phyloP scores from a whole-genome alignment of 2,329 filamentous ascomycete species.

The Westerdykella sp. region DNA sequence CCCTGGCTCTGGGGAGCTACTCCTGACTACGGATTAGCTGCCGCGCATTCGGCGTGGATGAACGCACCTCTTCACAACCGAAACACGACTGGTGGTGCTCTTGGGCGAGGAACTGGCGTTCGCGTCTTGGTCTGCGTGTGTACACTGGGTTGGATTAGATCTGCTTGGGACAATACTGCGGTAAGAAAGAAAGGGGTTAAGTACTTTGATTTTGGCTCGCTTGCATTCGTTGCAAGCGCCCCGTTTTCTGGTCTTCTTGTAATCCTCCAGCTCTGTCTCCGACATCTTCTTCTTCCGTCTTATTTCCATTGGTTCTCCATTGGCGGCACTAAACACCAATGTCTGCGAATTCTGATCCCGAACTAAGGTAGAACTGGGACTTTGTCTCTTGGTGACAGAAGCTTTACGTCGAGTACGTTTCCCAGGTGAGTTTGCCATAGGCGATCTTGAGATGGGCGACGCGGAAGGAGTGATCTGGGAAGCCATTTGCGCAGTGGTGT shows the following conservation, averaged over 20 bases:
- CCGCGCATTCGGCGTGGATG: too few relatives aligned
- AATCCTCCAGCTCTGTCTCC: slow-evolving; percentile 14
- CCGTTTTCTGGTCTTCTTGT: slow-evolving; percentile 21
- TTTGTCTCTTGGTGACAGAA: neutral
- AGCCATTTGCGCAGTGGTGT: neutral
- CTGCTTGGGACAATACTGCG: too few relatives aligned
- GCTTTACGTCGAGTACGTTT: neutral
- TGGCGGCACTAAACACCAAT: slow-evolving; percentile 20
- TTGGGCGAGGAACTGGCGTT: too few relatives aligned
- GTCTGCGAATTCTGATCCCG: slow-evolving; percentile 8
- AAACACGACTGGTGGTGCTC: too few relatives aligned
- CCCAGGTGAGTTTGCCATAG: neutral
- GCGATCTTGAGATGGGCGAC: neutral
- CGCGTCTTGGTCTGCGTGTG: too few relatives aligned
- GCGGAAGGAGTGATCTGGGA: neutral
- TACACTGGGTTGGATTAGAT: too few relatives aligned
- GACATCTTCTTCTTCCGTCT: slow-evolving; percentile 27
- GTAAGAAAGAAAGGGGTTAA: neutral
- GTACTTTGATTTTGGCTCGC: slow-evolving; percentile 22
- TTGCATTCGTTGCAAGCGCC: slow-evolving; percentile 25
- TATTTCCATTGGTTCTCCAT: slow-evolving; percentile 15
- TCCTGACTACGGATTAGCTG: too few relatives aligned
- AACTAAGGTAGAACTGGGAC: neutral
- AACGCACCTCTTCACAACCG: too few relatives aligned
- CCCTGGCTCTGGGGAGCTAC: too few relatives aligned